Percentiles rank a stretch among this genome's conserved stretches.
Conservation (phyloP, 2,329 filamentous ascomycete genomes). For the Fusarium nygamai region DNA sequence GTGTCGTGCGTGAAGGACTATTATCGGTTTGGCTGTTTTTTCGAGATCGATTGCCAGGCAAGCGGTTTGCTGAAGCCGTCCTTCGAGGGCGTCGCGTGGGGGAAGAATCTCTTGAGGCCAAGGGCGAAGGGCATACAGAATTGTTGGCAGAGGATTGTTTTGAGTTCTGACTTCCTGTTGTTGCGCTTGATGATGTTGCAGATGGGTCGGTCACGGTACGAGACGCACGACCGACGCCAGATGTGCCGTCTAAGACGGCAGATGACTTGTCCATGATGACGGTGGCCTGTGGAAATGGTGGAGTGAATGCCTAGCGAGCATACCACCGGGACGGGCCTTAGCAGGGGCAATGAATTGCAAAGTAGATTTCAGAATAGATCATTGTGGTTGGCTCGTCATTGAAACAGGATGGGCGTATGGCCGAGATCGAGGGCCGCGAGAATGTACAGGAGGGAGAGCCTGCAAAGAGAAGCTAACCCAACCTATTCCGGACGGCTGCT, state of each 20-base stretch:
- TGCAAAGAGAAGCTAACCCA: conserved; percentile 40
- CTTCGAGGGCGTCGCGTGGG: conserved; percentile 54
- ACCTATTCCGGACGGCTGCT: conserved; percentile 44
- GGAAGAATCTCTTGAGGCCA: conserved; percentile 58
- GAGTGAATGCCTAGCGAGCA: conserved; percentile 46
- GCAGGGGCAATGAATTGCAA: conserved; percentile 44
- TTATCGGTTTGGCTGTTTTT: conserved; percentile 73
- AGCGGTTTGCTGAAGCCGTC: conserved; percentile 49
- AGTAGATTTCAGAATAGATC: conserved; percentile 44
- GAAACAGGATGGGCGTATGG: conserved; percentile 38
- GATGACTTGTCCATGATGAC: conserved; percentile 51
- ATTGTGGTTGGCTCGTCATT: conserved; percentile 51
- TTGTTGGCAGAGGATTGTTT: conserved; percentile 51
- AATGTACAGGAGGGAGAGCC: conserved; percentile 24
- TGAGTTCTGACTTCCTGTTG: conserved; percentile 45
- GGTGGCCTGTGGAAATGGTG: conserved; percentile 39
- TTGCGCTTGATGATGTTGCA: conserved; percentile 37
- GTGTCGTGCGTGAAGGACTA: conserved; percentile 67
- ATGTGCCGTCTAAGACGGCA: conserved; percentile 40
- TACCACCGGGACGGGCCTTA: conserved; percentile 47
- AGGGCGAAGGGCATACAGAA: conserved; percentile 51
- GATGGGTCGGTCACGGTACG: conserved; percentile 36
- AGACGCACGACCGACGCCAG: conserved; percentile 33
- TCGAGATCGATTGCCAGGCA: conserved; percentile 63
- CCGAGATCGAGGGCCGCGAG: conserved; percentile 31